Evolutionary conservation across 306 rosid genomes (phyloP).

Genomic region (Glycyrrhiza uralensis): DNA sequence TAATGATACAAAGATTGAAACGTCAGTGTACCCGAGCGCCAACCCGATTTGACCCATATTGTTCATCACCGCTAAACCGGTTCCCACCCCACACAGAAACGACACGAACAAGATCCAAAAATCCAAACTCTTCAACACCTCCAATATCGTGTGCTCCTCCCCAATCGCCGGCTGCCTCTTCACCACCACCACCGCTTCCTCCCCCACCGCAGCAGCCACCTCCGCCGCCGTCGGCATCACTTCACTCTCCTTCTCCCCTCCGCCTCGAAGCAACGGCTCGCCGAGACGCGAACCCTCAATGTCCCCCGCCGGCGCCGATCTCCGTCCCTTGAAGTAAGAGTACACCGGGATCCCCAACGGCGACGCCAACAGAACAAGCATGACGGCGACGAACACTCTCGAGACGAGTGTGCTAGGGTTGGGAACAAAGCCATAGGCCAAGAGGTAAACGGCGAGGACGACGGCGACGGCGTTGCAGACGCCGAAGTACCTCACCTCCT

Average conservation of each 20-base stretch:
- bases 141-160: conserved; percentile 76
- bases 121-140: conserved; percentile 55
- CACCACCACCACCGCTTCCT: background rate
- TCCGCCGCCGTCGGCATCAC: no score
- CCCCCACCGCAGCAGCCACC: background rate
- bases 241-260: background rate
- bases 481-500: conserved; percentile 59
- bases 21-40: conserved; percentile 76
- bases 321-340: conserved; percentile 27
- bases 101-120: conserved; percentile 89
- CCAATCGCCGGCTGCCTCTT: conserved; percentile 52
- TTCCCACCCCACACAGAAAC: conserved; percentile 90
- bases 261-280: conserved; percentile 42
- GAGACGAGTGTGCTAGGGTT: conserved; percentile 44
- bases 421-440: conserved; percentile 51
- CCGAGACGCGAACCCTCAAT: conserved; percentile 27
- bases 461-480: conserved; percentile 63
- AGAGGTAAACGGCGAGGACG: conserved; percentile 57
- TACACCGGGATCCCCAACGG: conserved; percentile 61
- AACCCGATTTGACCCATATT: conserved; percentile 95
- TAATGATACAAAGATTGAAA: conserved; percentile 70
- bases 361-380: conserved; percentile 56
- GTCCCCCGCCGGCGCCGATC: conserved; percentile 27
- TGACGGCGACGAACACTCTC: conserved; percentile 33
- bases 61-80: conserved; percentile 82